These are phyloP conservation scores for Diversispora epigaea DNA, from an alignment of 192 early-diverging fungal species.

Conservation along the genomic window DNA sequence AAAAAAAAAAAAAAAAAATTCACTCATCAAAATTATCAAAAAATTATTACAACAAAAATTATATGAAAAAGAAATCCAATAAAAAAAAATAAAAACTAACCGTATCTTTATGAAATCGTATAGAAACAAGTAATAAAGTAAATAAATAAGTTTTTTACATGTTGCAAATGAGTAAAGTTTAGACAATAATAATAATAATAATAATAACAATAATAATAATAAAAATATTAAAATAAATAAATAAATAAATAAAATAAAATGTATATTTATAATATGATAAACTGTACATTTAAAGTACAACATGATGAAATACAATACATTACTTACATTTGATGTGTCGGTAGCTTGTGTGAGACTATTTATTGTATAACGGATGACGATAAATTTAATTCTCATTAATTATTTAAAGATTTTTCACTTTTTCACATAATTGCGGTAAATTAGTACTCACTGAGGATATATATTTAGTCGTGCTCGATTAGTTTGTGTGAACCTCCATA, in stretches of 20 bases:
- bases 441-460: constrained; percentile 69
- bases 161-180: too few species aligned
- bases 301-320: neutral
- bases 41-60: too few species aligned
- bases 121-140: too few species aligned
- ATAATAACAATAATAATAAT: too few species aligned
- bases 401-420: neutral
- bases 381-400: neutral
- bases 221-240: constrained; percentile 16
- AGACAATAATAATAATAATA: too few species aligned
- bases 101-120: too few species aligned
- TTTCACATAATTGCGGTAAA: neutral
- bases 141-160: too few species aligned
- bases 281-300: neutral
- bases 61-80: too few species aligned
- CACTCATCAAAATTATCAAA: too few species aligned
- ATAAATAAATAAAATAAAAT: neutral
- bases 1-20: too few species aligned
- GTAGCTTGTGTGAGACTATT: constrained; percentile 84
- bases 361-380: constrained; percentile 22
- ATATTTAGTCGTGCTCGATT: constrained; percentile 81
- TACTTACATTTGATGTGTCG: constrained; percentile 78
- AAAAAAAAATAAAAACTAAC: too few species aligned
- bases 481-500: constrained; percentile 84
- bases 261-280: neutral